A percentile compares a stretch with the other conserved stretches of the same genome.
Conservation (phyloP, 352 stramenopile species). For the Discostella stelligera region DNA sequence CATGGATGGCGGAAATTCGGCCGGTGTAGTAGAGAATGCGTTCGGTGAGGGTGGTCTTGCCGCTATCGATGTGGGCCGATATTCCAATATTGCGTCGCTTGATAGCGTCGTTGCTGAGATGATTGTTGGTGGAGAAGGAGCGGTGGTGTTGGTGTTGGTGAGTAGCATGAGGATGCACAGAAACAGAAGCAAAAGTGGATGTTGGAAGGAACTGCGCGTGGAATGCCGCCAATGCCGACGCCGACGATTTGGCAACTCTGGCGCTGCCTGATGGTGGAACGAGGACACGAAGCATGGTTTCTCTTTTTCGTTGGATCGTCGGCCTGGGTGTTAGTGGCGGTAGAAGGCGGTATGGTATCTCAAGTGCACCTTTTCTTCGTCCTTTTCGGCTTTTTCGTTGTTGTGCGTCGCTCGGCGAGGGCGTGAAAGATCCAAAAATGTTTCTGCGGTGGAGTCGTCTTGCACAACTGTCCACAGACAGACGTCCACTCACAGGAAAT, state of each 20-base stretch:
- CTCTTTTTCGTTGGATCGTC: neutral
- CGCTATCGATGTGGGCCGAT: constrained; percentile 83
- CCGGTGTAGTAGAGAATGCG: constrained; percentile 99
- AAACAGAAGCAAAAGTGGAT: neutral
- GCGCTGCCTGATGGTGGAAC: neutral
- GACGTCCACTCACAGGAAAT: neutral
- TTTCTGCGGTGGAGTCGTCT: neutral
- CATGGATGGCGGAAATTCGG: constrained; percentile 93
- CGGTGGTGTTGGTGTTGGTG: neutral
- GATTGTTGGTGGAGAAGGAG: constrained; percentile 5
- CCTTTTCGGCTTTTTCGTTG: too few relatives aligned
- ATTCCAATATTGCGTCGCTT: constrained; percentile 82
- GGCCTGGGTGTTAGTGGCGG: too few relatives aligned
- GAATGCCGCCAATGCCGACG: constrained; percentile 17
- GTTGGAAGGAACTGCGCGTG: neutral
- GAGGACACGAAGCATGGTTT: neutral
- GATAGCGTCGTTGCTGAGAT: constrained; percentile 11
- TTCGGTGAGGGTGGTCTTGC: constrained; percentile 99
- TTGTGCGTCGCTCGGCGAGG: too few relatives aligned
- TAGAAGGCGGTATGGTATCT: too few relatives aligned
- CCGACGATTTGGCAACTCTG: neutral
- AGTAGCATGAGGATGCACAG: neutral
- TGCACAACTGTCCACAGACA: neutral
- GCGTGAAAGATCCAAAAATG: neutral
- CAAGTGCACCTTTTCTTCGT: too few relatives aligned